phyloP scores from a whole-genome alignment of 2,329 filamentous ascomycete species.

The Onygena corvina region DNA sequence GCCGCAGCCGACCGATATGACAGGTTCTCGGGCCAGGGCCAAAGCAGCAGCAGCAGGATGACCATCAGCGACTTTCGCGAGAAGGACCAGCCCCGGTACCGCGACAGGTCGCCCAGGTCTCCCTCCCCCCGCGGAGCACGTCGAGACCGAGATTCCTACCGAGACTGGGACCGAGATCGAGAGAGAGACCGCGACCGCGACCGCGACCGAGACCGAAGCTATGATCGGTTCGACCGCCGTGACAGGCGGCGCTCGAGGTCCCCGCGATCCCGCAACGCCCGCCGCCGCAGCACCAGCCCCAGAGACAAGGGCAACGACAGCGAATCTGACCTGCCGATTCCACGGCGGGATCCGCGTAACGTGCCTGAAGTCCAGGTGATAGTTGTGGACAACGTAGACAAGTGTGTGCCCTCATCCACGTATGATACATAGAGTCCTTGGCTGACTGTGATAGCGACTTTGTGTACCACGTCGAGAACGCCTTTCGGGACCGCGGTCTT shows the following conservation, averaged over 20 bases:
- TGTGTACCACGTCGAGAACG: conserved; percentile 66
- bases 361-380: conserved; percentile 86
- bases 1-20: conserved; percentile 35
- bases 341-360: conserved; percentile 58
- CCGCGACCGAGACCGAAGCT: conserved; percentile 33
- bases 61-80: conserved; percentile 38
- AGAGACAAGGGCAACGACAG: conserved; percentile 37
- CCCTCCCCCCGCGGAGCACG: background rate
- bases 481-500: conserved; percentile 60
- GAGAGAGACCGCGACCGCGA: background rate
- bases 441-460: conserved; percentile 52
- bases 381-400: conserved; percentile 62
- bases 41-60: conserved; percentile 25
- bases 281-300: conserved; percentile 59
- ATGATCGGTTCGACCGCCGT: conserved; percentile 46
- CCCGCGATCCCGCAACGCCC: conserved; percentile 51
- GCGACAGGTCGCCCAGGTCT: background rate
- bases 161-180: conserved; percentile 36
- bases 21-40: conserved; percentile 21
- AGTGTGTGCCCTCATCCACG: conserved; percentile 26
- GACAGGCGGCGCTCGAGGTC: conserved; percentile 39
- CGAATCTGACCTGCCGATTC: conserved; percentile 57
- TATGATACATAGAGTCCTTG: background rate
- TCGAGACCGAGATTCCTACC: conserved; percentile 22
- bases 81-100: conserved; percentile 21